Evolutionary conservation across 2,329 filamentous ascomycete species (phyloP).

Genomic region (Lojkania enalia): DNA sequence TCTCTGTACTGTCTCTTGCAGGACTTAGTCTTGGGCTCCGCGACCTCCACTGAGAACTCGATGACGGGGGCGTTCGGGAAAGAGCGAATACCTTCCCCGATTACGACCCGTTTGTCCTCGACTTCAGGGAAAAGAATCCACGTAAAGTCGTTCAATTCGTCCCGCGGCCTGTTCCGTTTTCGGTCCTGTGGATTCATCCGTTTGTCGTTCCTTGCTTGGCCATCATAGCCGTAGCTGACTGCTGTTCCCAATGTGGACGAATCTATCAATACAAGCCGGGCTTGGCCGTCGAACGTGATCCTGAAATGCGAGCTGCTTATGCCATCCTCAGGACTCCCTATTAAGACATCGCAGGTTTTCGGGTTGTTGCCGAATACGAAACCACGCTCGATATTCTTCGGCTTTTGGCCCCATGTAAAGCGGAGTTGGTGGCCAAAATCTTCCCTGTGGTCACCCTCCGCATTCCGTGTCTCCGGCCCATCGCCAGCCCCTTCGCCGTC

Average conservation of each 20-base stretch:
- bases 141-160: conserved; percentile 1
- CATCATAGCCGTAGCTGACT: conserved; percentile 7
- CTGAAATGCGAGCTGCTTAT: conserved; percentile 7
- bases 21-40: conserved; percentile 4
- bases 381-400: conserved; percentile 4
- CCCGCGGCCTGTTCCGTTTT: conserved; percentile 2
- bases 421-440: conserved; percentile 5
- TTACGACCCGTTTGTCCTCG: conserved; percentile 4
- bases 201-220: conserved; percentile 4
- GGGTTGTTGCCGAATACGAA: conserved; percentile 4
- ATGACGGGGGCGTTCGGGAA: conserved; percentile 2
- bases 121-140: conserved; percentile 6
- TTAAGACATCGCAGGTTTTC: conserved; percentile 5
- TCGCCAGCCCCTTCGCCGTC: conserved; percentile 2
- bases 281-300: conserved; percentile 6
- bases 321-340: conserved; percentile 1
- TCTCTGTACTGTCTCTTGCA: conserved; percentile 1
- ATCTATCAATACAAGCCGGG: conserved; percentile 5
- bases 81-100: not conserved
- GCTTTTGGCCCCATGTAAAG: conserved; percentile 4
- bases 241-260: conserved; percentile 5
- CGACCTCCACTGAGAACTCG: conserved; percentile 7
- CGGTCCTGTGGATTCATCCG: conserved; percentile 4
- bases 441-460: not conserved
- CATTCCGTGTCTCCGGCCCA: conserved; percentile 1